Evolutionary conservation across 257 asterid genomes (phyloP), one percentile per base, ranked within the genome.

Genomic region (Cordia subcordata): DNA sequence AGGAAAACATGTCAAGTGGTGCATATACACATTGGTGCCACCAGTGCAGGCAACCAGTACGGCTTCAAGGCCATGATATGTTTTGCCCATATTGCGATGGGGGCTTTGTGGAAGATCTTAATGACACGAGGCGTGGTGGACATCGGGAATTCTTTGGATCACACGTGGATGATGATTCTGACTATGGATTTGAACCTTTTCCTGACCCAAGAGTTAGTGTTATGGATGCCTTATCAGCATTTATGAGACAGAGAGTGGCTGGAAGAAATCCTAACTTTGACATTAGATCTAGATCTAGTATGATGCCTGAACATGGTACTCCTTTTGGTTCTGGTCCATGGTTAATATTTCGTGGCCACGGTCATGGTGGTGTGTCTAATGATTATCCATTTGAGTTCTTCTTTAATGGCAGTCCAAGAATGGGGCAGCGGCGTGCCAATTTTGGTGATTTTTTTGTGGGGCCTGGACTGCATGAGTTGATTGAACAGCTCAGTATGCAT

Each of bases 11-110:
- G 81, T 76, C 77, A 19, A 65, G 72, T 69, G 65, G 66, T 37
- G 72, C 75, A 37, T 71, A 75, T 59, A 87, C 91, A 53, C 96
- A 90, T 60, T 90, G 96, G 96, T 85, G 98, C 82, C 69, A 87
- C 81, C 93, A 88, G 68, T 90, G 98, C 81, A 71, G 45, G 62
- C 82, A 72, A 52, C 84, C 95, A 45, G 73, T 90, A 68, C 79
- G 76, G 49, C 82, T 86, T 55, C 74, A 46, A 17, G 73, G 76
- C 46, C 71, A 58, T 58, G 55, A 63, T 62, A 52, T 79, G 65
- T 71, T 73, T 40, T 90, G 96, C 58, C 89, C 95, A 35, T 70
- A 80, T 72, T 90, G 96, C 46, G 71, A 73, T 47, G 96, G 91
- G 18, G 98, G 95, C 55, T 90, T 90, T 46, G 71, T 90, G 62